These are phyloP conservation scores for Besnoitia besnoiti DNA, from an alignment of 169 alveolate species.

Conservation along the genomic window DNA sequence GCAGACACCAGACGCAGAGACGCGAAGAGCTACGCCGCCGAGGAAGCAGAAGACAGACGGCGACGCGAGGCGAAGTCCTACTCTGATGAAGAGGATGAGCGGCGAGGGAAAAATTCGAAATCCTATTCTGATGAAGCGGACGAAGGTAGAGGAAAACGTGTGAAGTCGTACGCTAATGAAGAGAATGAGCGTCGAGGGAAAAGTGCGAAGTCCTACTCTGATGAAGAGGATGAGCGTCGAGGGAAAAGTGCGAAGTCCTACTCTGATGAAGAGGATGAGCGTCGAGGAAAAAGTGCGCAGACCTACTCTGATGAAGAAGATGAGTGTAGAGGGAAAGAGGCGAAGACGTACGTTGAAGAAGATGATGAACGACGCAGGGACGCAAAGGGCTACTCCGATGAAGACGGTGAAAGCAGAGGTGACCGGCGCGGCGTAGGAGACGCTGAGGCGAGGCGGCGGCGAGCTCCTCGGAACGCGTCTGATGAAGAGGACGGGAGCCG, in stretches of 20 bases:
- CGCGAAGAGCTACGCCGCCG: neutral
- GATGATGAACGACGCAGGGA: neutral
- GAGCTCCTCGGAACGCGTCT: no score
- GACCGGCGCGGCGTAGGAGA: no score
- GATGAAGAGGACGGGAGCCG: no score
- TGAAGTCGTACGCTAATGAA: neutral
- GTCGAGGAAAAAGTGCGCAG: neutral
- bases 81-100: no score
- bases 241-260: no score
- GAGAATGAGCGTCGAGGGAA: neutral
- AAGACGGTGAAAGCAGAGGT: no score
- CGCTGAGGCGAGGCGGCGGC: no score
- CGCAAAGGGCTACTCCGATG: no score
- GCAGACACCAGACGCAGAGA: neutral
- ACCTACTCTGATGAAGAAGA: neutral
- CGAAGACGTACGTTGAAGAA: neutral
- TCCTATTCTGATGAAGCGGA: no score
- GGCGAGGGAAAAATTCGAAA: no score
- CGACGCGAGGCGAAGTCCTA: neutral
- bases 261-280: no score
- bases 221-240: no score
- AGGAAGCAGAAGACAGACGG: neutral
- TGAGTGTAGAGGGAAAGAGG: neutral
- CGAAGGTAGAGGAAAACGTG: neutral
- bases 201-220: neutral